Evolutionary conservation across 2,329 filamentous ascomycete genomes (phyloP).

Genomic region (Aspergillus floridensis): DNA sequence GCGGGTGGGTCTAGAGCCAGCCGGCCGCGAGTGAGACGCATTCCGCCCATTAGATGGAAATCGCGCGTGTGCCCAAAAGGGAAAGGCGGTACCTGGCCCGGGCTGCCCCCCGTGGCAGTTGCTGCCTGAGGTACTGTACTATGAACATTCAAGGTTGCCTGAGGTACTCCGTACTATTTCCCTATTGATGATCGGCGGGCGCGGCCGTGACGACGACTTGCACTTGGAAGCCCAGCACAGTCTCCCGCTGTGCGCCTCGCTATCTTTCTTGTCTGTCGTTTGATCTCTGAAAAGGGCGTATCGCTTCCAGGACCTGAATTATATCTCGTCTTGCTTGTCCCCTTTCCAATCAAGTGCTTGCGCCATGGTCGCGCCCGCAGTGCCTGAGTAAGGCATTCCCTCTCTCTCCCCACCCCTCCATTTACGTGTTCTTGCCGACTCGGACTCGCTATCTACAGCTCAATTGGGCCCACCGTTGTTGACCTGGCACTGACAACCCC

Average conservation of each 20-base stretch:
- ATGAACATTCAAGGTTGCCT: not conserved
- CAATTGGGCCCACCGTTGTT: conserved; percentile 14
- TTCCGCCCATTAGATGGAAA: too few relatives aligned
- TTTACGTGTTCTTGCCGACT: conserved; percentile 30
- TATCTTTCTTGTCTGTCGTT: conserved; percentile 8
- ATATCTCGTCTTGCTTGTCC: not conserved
- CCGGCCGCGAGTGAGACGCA: conserved; percentile 6
- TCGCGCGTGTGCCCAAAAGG: conserved; percentile 10
- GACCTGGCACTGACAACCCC: conserved; percentile 21
- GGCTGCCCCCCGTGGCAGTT: not conserved
- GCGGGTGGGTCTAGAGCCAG: conserved; percentile 3
- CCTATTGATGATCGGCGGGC: conserved; percentile 9
- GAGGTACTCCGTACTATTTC: not conserved
- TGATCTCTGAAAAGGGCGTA: not conserved
- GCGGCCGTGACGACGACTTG: conserved; percentile 19
- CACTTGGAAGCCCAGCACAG: not conserved
- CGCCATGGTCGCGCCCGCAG: conserved; percentile 70
- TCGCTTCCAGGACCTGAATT: not conserved
- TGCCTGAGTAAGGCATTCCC: conserved; percentile 64
- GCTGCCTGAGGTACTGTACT: conserved; percentile 1
- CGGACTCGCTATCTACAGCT: conserved; percentile 21
- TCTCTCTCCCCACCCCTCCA: conserved; percentile 12
- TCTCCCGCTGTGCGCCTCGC: conserved; percentile 5
- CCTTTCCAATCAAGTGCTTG: conserved; percentile 22
- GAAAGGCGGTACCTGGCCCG: conserved; percentile 19